A percentile compares a stretch with the other conserved stretches of the same genome.
Evolutionary conservation across 768 basidiomycete genomes (phyloP).

Genomic region (Obba rivulosa): DNA sequence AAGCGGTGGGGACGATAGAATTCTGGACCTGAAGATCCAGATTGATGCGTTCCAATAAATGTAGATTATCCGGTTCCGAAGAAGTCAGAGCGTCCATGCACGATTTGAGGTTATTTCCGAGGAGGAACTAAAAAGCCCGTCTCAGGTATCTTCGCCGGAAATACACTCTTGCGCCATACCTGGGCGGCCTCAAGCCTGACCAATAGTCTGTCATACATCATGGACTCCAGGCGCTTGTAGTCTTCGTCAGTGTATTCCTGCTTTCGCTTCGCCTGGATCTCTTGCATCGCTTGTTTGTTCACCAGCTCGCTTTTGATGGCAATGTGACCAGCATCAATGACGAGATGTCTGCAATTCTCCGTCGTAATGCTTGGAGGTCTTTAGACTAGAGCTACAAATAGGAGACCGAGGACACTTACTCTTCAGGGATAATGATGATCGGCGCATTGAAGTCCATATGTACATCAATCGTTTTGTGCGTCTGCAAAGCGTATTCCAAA

Average conservation of each 20-base stretch:
- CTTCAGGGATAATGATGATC: slow-evolving; percentile 94
- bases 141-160: slow-evolving; percentile 2
- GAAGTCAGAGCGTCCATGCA: slow-evolving; percentile 76
- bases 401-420: slow-evolving; percentile 45
- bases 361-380: slow-evolving; percentile 57
- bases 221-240: slow-evolving; percentile 74
- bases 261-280: slow-evolving; percentile 77
- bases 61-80: slow-evolving; percentile 54
- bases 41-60: slow-evolving; percentile 88
- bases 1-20: slow-evolving; percentile 82
- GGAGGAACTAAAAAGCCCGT: slow-evolving; percentile 58
- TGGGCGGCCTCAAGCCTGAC: slow-evolving; percentile 86
- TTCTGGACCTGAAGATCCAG: slow-evolving; percentile 87
- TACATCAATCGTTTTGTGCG: slow-evolving; percentile 94
- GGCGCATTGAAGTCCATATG: slow-evolving; percentile 96
- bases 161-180: slow-evolving; percentile 39
- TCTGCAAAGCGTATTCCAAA: slow-evolving; percentile 87
- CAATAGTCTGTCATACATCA: slow-evolving; percentile 93
- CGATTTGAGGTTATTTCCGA: slow-evolving; percentile 77
- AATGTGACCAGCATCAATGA: slow-evolving; percentile 96
- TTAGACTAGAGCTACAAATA: not conserved
- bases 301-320: slow-evolving; percentile 88
- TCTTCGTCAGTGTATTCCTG: slow-evolving; percentile 86
- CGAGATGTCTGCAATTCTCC: slow-evolving; percentile 74
- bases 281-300: slow-evolving; percentile 71